Evolutionary conservation across 805 yeast species (phyloP), one percentile per base, ranked within the genome.

Genomic region (Pichia heedii): DNA sequence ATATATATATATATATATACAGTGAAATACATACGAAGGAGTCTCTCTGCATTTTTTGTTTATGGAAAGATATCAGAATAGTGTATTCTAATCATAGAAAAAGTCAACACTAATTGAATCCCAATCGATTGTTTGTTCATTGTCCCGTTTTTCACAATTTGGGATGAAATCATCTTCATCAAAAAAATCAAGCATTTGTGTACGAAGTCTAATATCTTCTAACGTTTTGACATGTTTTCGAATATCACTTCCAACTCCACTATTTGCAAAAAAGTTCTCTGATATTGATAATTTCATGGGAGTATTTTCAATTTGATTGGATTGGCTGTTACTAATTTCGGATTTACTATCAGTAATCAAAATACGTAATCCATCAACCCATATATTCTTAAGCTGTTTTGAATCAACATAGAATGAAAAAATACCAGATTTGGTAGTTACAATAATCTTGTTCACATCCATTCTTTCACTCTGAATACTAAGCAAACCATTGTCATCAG

Each of bases 331-430:
- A 27, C 15, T 26, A 37, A 13, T 27, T 1, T 79, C 71, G 16
- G 72, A 48, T 20, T 52, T 56, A 40, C 54, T 67, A 15, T 55
- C 52, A 42, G 68, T 66, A 19, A 70, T 63, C 30, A 77, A 55
- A 56, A 77, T 63, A 53, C 76, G 77, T 43, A 85, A 59, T 0
- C 94, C 95, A 61, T 86, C 95, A 30, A 81, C 64, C 94, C 94
- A 86, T 8, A 79, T 74, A 42, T 74, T 76, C 36, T 81, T 77
- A 39, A 76, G 71, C 39, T 81, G 85, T 49, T 74, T 73, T 1
- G 85, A 80, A 46, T 83, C 89, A 13, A 84, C 74, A 56, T 72
- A 84, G 53, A 84, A 81, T n/a, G 69, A 59, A 43, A 84, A 67
- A 11, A 78, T 37, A 2, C 45, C 41, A 3, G 42, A 37, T 34